Evolutionary conservation across 495 filamentous ascomycete species (phyloP).

Genomic region (Talaromyces proteolyticus): DNA sequence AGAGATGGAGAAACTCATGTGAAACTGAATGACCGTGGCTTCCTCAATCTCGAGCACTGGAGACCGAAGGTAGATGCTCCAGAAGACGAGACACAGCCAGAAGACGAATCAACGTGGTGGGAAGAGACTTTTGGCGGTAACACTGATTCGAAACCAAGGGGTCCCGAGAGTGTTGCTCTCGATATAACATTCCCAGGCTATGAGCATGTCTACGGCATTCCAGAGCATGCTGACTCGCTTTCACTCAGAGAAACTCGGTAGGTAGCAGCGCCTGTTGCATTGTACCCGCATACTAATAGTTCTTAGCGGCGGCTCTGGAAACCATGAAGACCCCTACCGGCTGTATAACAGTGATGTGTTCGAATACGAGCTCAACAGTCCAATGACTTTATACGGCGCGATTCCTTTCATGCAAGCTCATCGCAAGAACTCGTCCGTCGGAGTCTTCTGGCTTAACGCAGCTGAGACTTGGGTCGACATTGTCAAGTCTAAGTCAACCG

Average conservation of each 20-base stretch:
- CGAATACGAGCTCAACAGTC: constrained; percentile 92
- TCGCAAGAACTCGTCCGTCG: constrained; percentile 85
- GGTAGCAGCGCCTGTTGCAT: neutral
- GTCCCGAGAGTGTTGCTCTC: constrained; percentile 82
- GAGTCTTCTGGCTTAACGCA: constrained; percentile 97
- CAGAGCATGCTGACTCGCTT: constrained; percentile 83
- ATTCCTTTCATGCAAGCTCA: constrained; percentile 98
- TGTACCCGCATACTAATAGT: constrained; percentile 12
- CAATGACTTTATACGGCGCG: constrained; percentile 96
- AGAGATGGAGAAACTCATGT: constrained; percentile 77
- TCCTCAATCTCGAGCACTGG: constrained; percentile 95
- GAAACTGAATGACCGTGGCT: constrained; percentile 77
- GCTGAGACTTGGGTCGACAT: constrained; percentile 98
- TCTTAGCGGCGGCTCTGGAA: constrained; percentile 65
- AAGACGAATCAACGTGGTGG: constrained; percentile 92
- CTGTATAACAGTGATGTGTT: constrained; percentile 96
- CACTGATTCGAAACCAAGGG: constrained; percentile 86
- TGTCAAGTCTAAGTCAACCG: constrained; percentile 67
- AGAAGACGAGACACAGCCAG: constrained; percentile 39
- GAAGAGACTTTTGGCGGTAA: constrained; percentile 92
- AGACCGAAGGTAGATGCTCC: constrained; percentile 73
- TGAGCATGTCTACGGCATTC: constrained; percentile 89
- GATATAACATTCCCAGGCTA: constrained; percentile 92
- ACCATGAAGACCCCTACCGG: constrained; percentile 88
- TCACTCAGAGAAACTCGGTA: constrained; percentile 83